phyloP scores from a whole-genome alignment of 164 flowering plant genomes.

The Stephania yunnanensis region DNA sequence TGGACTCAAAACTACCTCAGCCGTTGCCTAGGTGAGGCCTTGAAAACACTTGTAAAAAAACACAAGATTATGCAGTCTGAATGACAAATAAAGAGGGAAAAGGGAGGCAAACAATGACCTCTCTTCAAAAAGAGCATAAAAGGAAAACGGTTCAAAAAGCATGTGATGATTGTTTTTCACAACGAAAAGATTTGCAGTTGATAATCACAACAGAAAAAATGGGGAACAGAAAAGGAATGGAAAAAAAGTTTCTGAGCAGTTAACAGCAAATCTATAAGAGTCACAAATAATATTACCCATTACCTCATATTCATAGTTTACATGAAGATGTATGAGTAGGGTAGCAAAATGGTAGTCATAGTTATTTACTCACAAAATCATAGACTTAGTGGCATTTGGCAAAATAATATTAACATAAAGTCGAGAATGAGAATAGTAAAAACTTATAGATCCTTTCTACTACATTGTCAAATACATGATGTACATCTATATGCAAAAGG shows the following conservation, averaged over 20 bases:
- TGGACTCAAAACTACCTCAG: too few species aligned
- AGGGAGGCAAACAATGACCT: not conserved
- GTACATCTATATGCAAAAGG: not conserved
- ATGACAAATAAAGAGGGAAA: not conserved
- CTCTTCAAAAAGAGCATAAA: not conserved
- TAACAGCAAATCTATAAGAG: not conserved
- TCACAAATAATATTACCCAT: too few species aligned
- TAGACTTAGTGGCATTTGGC: not conserved
- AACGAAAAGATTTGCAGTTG: not conserved
- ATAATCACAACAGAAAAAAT: too few species aligned
- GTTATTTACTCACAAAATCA: not conserved
- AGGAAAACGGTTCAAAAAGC: not conserved
- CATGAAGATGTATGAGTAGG: not conserved
- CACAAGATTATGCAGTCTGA: not conserved
- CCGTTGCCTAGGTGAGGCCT: too few species aligned
- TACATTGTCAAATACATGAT: not conserved
- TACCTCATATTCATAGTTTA: not conserved
- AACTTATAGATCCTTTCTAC: not conserved
- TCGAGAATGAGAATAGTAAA: not conserved
- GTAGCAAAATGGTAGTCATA: not conserved
- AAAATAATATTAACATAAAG: not conserved
- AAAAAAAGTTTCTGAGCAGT: not conserved
- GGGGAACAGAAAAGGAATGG: not conserved
- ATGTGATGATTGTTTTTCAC: not conserved
- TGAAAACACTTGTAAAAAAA: not conserved